Evolutionary conservation across 176 grass and related monocot genomes (phyloP), one percentile per base, ranked within the genome.

Genomic region (Musa acuminata): DNA sequence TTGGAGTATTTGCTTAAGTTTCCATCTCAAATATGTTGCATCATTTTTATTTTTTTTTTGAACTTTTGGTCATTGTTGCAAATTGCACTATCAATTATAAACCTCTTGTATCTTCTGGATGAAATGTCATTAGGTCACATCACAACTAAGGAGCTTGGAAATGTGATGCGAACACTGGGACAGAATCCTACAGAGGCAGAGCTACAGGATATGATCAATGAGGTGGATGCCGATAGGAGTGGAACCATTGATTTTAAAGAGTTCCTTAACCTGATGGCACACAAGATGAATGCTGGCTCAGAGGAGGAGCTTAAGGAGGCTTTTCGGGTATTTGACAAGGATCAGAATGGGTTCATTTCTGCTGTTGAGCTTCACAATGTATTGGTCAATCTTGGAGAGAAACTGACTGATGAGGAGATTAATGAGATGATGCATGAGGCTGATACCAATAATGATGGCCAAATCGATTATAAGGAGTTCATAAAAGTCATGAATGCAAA

Each of bases 91-190:
- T 19, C 57, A 60, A 60, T 14, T 60, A 55, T 57, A 16, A 16
- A 4, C 3, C 4, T 57, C 8, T 57, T 0, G 16, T 57, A 57
- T 57, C 55, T 65, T 51, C 9, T 9, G 48, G 29, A 21, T 70
- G 43, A 50, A 50, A 19, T 50, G 35, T 70, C 13, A 20, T 20
- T 14, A 70, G 67, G 67, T 11, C 6, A 12, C 12, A 70, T 70
- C 48, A 70, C 67, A 70, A 70, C 67, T 48, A 70, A 51, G 67
- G 67, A 70, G 35, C 67, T 70, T 51, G 67, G 43, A 12, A 70
- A 25, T 21, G 67, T 70, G 67, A 70, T 70, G 67, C 16, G 17
- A 1, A 16, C 43, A 12, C 21, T 69, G 16, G 67, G 35, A 13
- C 67, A 69, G 29, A 50, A 69, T 49, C 67, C 67, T 69, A 49